Conservation (phyloP, 2,329 filamentous ascomycete species). For the Talaromyces sp. region DNA sequence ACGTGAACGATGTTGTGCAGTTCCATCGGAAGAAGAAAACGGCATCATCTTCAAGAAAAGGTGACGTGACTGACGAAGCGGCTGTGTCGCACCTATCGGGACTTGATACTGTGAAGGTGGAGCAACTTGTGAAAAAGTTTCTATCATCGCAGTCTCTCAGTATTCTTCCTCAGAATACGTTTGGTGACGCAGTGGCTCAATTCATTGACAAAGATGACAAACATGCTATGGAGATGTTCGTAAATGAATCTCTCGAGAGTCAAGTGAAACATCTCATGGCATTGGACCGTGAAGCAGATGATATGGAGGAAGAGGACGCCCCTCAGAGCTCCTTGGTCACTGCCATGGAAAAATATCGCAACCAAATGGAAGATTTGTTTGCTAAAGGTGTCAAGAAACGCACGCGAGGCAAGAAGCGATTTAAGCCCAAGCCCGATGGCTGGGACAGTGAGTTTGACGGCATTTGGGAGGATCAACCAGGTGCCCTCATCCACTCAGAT, state of each 20-base stretch:
- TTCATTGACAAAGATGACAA: constrained; percentile 97
- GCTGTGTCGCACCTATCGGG: constrained; percentile 62
- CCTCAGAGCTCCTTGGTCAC: constrained; percentile 71
- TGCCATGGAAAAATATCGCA: constrained; percentile 73
- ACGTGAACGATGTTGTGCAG: constrained; percentile 89
- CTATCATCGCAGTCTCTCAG: constrained; percentile 85
- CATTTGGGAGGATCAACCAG: constrained; percentile 78
- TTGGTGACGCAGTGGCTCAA: constrained; percentile 88
- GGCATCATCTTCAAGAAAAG: constrained; percentile 48
- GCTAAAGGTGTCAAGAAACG: constrained; percentile 64
- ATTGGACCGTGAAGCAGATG: constrained; percentile 68
- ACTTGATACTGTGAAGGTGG: constrained; percentile 80
- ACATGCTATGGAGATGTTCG: constrained; percentile 82
- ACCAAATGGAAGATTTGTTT: constrained; percentile 71
- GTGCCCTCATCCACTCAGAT: constrained; percentile 61
- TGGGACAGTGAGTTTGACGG: constrained; percentile 94
- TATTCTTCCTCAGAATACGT: constrained; percentile 87
- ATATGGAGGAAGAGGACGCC: constrained; percentile 67
- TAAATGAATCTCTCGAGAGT: constrained; percentile 69
- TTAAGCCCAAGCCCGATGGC: constrained; percentile 74
- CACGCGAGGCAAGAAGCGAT: constrained; percentile 54
- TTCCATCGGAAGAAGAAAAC: constrained; percentile 87
- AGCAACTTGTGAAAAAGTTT: constrained; percentile 85
- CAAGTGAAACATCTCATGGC: constrained; percentile 72
- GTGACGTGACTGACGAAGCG: constrained; percentile 63